Evolutionary conservation across 2,329 filamentous ascomycete species (phyloP).

Genomic region (Beauveria sp.): DNA sequence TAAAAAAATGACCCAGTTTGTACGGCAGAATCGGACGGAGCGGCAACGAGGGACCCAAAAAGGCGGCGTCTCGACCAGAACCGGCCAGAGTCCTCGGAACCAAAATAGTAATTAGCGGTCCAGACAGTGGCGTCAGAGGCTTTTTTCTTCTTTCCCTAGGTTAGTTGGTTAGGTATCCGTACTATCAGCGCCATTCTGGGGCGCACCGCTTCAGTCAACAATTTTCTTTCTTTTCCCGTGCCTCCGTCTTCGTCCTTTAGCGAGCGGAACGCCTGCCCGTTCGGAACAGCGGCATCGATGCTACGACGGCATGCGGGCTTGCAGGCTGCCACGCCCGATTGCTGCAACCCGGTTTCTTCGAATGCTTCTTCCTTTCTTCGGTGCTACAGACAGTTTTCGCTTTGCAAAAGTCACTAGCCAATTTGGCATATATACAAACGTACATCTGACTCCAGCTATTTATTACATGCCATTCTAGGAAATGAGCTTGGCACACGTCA

Average conservation of each 20-base stretch:
- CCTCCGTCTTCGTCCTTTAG: no score
- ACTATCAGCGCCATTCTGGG: background rate
- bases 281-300: constrained; percentile 9
- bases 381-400: background rate
- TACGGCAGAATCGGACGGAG: constrained; percentile 1
- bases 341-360: background rate
- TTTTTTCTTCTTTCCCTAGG: background rate
- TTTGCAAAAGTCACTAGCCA: no score
- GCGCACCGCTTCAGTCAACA: background rate
- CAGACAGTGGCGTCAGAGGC: constrained; percentile 5
- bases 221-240: no score
- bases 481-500: background rate
- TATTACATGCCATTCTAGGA: background rate
- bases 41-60: background rate
- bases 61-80: constrained; percentile 4
- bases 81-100: constrained; percentile 1
- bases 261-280: background rate
- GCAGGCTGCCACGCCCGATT: background rate
- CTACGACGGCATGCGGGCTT: background rate
- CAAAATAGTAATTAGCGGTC: constrained; percentile 9
- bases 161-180: no score
- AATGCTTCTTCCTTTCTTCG: background rate
- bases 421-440: background rate
- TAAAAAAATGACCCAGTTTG: background rate
- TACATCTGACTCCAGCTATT: no score